Base-by-base conservation (phyloP, 495 filamentous ascomycete genomes). In the Hypoxylon fuscum region DNA sequence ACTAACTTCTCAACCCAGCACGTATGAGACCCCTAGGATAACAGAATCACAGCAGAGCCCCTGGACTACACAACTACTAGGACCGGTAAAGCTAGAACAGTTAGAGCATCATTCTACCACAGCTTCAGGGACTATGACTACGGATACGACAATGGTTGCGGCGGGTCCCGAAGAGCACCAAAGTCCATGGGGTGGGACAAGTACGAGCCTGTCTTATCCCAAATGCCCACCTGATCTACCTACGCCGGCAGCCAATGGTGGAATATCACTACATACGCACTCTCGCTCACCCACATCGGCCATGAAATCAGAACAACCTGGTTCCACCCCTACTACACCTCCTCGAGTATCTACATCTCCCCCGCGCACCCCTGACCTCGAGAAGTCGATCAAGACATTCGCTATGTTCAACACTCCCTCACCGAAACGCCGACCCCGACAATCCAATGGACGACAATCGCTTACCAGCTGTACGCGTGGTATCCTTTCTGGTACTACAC, bases 31-130 rank as follows among this genome's bases (percentile, higher is more conserved):
- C 5, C 32, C 64, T 12, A n/a, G 15, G 5, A 60, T 66, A 17
- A 46, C 35, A 20, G 46, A 61, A 35, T 72, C 64, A 22, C 69
- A 72, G 42, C 69, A 72, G 38, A 72, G 63, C 23, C 69, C 69
- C 1, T 72, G 69, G 69, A 17, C n/a, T 17, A 31, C 5, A 25
- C 55, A 41, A n/a, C 20, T 32, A n/a, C 17, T 35, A 10, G 50
- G 44, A 37, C 31, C 43, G 7, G 15, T n/a, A 15, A 53, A 21
- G 18, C 17, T 10, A 22, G 31, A 46, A 14, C 25, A 21, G 12
- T 43, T 18, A 40, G 32, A 27, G 1, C 25, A 27, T n/a, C 49
- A 42, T 31, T 20, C 47, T 3, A 27, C 44, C 2, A 34, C 34
- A 20, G 1, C 9, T 41, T 2, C 25, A 31, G 22, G 22, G 0